Conservation (phyloP, 2,329 filamentous ascomycete genomes). For the Ascochyta lentis region DNA sequence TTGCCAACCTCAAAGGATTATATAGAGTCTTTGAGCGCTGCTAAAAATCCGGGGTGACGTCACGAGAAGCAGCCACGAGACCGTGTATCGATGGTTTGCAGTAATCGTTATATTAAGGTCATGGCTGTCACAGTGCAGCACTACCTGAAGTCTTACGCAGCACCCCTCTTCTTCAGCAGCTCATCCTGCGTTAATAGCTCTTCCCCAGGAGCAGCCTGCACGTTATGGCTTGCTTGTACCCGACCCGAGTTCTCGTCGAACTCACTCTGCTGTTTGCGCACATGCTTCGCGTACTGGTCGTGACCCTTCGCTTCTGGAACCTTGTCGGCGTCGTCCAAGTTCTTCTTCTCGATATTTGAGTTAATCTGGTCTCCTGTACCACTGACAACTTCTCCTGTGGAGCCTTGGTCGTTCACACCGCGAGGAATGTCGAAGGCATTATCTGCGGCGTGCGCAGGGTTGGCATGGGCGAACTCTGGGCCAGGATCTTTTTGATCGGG, state of each 20-base stretch:
- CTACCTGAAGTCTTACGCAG: constrained; percentile 15
- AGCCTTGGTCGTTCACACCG: constrained; percentile 37
- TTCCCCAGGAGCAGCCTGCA: constrained; percentile 37
- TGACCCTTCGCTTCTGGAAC: constrained; percentile 35
- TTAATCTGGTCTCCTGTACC: constrained; percentile 44
- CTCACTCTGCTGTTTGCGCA: constrained; percentile 23
- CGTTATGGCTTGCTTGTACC: constrained; percentile 24
- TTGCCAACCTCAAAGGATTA: constrained; percentile 89
- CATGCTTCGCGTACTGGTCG: constrained; percentile 32
- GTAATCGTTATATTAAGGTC: neutral
- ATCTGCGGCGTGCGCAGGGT: constrained; percentile 54
- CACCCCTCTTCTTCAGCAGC: constrained; percentile 31
- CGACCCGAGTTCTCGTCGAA: constrained; percentile 24
- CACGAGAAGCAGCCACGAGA: neutral
- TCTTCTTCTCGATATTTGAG: constrained; percentile 41
- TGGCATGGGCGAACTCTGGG: constrained; percentile 40
- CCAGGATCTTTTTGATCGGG: constrained; percentile 53
- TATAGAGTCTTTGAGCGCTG: constrained; percentile 96
- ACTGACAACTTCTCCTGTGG: constrained; percentile 45
- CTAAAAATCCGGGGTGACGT: constrained; percentile 48
- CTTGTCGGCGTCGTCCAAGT: constrained; percentile 31
- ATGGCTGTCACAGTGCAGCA: neutral
- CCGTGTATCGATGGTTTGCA: neutral
- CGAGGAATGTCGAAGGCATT: constrained; percentile 58
- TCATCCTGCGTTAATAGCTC: constrained; percentile 34